Conservation (phyloP, 345 rosid species). For the Theobroma cacao region DNA sequence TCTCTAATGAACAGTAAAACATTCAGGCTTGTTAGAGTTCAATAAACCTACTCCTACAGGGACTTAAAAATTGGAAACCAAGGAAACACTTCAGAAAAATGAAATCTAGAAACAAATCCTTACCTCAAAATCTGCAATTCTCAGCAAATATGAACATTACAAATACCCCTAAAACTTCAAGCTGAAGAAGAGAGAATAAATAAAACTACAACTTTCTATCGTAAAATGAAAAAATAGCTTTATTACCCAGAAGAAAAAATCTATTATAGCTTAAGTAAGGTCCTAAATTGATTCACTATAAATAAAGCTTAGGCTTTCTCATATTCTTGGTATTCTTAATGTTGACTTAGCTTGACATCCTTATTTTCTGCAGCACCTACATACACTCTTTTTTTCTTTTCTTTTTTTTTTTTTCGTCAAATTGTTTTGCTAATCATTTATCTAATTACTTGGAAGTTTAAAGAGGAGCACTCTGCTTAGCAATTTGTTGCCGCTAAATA, state of each 20-base stretch:
- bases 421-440: background rate
- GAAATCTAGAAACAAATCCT: background rate
- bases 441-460: background rate
- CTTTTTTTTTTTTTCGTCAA: background rate
- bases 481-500: background rate
- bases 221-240: background rate
- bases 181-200: background rate
- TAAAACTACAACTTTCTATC: background rate
- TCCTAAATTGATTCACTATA: background rate
- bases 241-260: background rate
- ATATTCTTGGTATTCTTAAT: background rate
- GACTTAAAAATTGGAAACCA: background rate
- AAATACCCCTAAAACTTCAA: background rate
- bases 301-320: background rate
- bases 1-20: background rate
- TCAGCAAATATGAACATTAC: no score
- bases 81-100: background rate
- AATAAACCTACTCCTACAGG: background rate
- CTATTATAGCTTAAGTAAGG: background rate
- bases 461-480: background rate
- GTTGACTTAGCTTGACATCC: background rate
- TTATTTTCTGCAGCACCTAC: background rate
- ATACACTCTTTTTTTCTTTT: background rate
- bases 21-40: background rate
- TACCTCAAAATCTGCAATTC: background rate